Evolutionary conservation across 768 basidiomycete genomes (phyloP).

Genomic region (Clavaria fumosa): DNA sequence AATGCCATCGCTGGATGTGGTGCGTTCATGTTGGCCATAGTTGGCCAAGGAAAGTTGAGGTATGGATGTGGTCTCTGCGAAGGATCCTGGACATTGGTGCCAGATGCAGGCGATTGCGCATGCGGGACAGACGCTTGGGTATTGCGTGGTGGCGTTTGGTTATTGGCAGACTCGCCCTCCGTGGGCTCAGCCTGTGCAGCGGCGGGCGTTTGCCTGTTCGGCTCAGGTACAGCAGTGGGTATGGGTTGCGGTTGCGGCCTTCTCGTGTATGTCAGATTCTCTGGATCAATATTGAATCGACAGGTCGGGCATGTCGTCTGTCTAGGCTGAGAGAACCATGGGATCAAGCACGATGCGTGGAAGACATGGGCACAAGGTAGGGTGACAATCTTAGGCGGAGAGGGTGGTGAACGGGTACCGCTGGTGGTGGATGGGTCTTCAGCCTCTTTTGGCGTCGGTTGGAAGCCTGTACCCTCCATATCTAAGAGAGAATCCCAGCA

Average conservation of each 20-base stretch:
- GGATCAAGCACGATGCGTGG: constrained; percentile 61
- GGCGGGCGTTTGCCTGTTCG: too few species aligned
- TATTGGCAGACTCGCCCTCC: constrained; percentile 2
- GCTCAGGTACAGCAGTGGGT: constrained; percentile 1
- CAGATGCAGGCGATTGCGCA: too few species aligned
- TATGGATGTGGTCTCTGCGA: too few species aligned
- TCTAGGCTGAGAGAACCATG: constrained; percentile 68
- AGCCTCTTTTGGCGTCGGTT: constrained; percentile 10
- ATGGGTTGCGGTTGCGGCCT: constrained; percentile 12
- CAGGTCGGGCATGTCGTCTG: constrained; percentile 78
- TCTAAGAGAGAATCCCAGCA: constrained; percentile 61
- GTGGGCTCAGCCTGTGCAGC: neutral
- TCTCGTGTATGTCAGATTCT: constrained; percentile 42
- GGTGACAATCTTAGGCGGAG: constrained; percentile 36
- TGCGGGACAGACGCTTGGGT: too few species aligned
- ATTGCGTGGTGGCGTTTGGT: too few species aligned
- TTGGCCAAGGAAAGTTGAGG: too few species aligned
- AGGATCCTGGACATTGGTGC: too few species aligned
- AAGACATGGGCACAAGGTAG: constrained; percentile 75
- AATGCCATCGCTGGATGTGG: too few species aligned
- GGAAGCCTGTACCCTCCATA: constrained; percentile 22
- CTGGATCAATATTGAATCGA: constrained; percentile 71
- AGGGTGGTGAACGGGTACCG: constrained; percentile 8
- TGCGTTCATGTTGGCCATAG: too few species aligned
- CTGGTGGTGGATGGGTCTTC: constrained; percentile 5